These are phyloP conservation scores for Teratosphaeria destructans DNA, from an alignment of 2,329 filamentous ascomycete genomes.

Conservation along the genomic window DNA sequence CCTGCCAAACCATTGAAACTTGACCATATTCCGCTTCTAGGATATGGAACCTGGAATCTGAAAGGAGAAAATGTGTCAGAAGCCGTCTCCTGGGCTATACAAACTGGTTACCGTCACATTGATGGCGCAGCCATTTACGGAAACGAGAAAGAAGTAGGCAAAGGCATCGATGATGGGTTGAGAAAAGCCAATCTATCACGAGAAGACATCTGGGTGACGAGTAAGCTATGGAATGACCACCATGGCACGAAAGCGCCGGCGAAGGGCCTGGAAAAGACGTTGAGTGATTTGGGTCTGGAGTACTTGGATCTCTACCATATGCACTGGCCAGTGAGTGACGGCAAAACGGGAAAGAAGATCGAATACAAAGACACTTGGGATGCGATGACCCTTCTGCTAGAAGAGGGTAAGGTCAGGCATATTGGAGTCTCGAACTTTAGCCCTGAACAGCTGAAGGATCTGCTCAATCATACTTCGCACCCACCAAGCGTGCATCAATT, in stretches of 20 bases:
- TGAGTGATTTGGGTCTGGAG: constrained; percentile 28
- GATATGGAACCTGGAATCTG: constrained; percentile 32
- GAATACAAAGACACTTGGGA: constrained; percentile 47
- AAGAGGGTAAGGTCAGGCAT: constrained; percentile 52
- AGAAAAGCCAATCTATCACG: constrained; percentile 22
- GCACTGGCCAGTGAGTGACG: constrained; percentile 31
- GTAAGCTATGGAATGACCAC: constrained; percentile 30
- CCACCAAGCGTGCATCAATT: constrained; percentile 68
- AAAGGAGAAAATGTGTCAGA: constrained; percentile 25
- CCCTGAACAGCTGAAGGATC: constrained; percentile 38
- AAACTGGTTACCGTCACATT: constrained; percentile 45
- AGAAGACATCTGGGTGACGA: constrained; percentile 30
- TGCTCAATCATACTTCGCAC: constrained; percentile 48
- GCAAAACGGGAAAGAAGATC: constrained; percentile 13
- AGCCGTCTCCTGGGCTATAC: constrained; percentile 30
- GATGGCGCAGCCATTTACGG: constrained; percentile 38
- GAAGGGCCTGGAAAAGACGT: constrained; percentile 26
- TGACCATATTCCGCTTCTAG: constrained; percentile 23
- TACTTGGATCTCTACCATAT: constrained; percentile 38
- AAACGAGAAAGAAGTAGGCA: constrained; percentile 36
- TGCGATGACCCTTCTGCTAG: constrained; percentile 51
- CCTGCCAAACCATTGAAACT: constrained; percentile 14
- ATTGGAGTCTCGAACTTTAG: constrained; percentile 74
- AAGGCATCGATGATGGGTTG: constrained; percentile 30
- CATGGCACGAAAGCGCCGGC: constrained; percentile 22